Base-by-base conservation (phyloP, 768 basidiomycete species). In the Trametes meyenii region DNA sequence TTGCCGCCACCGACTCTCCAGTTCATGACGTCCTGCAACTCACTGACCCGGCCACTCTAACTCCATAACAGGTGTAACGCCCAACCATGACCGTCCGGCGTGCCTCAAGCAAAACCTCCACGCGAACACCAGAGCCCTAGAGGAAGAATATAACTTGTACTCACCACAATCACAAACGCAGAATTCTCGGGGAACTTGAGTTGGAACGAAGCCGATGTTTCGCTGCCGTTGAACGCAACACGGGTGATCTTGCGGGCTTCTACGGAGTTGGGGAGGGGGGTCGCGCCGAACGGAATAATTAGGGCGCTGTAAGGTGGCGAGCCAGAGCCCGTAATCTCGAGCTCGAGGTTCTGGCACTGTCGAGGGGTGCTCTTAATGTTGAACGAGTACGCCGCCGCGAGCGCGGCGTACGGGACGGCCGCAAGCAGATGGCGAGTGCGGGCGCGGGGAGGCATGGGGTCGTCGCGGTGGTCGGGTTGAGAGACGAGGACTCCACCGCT, bases 81-180 rank as follows among this genome's bases (percentile, higher is more conserved):
- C 21, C 44, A 13, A 6, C 45, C n/a, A 26, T 23, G 45, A 24
- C 11, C 21, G 6, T 13, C 45, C n/a, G 5, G 21, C 36, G 16
- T 24, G 10, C 36, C 24, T 21, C 4, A 36, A 36, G 3, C n/a
- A n/a, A 5, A 6, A 24, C 33, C 17, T 17, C 36, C 23, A 21
- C 19, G 4, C 13, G 2, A 16, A 8, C 36, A 35, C 14, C 19
- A 6, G 13, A 24, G 39, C 1, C 36, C 19, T 1, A 23, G 38
- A 17, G 6, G 23, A 5, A 50, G 7, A 45, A 39, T 12, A 6
- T 17, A 35, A 58, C 35, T 50, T 40, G n/a, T 6, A 84, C 88
- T 75, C 67, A 90, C 90, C 68, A 91, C 86, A 5, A 87, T 85
- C 24, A 92, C 88, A 55, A 93, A 86, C 67, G 89, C 86, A 3